phyloP scores from a whole-genome alignment of 2,329 filamentous ascomycete genomes.

The Gremmenia infestans region DNA sequence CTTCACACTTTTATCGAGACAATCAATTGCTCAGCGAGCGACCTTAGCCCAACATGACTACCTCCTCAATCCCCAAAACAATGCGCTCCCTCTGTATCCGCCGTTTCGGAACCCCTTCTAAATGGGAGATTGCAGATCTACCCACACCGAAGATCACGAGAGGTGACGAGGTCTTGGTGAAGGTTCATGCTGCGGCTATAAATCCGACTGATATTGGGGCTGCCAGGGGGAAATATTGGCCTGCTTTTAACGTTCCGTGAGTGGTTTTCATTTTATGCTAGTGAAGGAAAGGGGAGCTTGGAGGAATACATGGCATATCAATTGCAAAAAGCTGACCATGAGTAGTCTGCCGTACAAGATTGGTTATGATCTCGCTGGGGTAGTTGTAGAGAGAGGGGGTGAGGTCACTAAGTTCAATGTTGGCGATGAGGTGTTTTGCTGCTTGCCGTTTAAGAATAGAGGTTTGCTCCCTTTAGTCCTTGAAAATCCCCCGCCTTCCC shows the following conservation, averaged over 20 bases:
- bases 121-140: slow-evolving; percentile 34
- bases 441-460: slow-evolving; percentile 26
- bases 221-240: slow-evolving; percentile 29
- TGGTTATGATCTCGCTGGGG: slow-evolving; percentile 38
- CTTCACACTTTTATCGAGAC: too few relatives aligned
- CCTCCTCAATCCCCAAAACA: slow-evolving; percentile 8
- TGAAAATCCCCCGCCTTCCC: neutral
- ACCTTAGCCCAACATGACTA: slow-evolving; percentile 2
- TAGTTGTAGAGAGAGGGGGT: slow-evolving; percentile 31
- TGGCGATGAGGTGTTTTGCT: slow-evolving; percentile 34
- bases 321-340: neutral
- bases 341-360: slow-evolving; percentile 38
- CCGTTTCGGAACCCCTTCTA: slow-evolving; percentile 11
- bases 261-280: neutral
- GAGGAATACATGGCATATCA: too few relatives aligned
- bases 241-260: neutral
- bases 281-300: neutral
- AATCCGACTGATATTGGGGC: slow-evolving; percentile 37
- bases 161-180: slow-evolving; percentile 40
- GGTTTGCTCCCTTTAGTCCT: neutral
- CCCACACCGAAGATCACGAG: slow-evolving; percentile 39
- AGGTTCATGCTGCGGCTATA: slow-evolving; percentile 38
- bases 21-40: too few relatives aligned
- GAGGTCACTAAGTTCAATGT: slow-evolving; percentile 31
- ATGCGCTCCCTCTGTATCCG: slow-evolving; percentile 14